A percentile compares a stretch with the other conserved stretches of the same genome.
phyloP scores from a whole-genome alignment of 225 moss, liverwort and hornwort species.

The Antitrichia curtipendula region DNA sequence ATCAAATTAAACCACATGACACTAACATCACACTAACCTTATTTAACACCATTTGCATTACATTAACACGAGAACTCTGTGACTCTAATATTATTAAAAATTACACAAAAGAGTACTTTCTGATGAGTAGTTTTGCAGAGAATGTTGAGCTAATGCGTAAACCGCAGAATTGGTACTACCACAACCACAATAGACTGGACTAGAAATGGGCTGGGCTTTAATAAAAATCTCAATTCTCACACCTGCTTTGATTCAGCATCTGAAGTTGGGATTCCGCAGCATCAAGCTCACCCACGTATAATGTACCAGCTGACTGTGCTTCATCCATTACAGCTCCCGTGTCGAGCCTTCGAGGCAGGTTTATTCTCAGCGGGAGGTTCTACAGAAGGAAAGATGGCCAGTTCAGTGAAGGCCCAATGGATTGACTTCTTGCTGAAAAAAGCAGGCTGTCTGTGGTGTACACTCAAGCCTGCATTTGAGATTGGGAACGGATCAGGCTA shows the following conservation, averaged over 20 bases:
- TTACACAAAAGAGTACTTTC: not conserved
- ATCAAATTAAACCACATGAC: not conserved
- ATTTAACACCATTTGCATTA: not conserved
- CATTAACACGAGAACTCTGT: not conserved
- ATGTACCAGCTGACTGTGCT: not conserved
- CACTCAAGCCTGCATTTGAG: slow-evolving; percentile 41
- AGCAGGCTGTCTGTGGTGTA: slow-evolving; percentile 19
- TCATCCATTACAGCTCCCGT: not conserved
- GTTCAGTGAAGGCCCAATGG: slow-evolving; percentile 31
- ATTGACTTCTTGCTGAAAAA: slow-evolving; percentile 13
- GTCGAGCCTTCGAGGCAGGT: not conserved
- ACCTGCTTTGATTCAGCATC: slow-evolving; percentile 17
- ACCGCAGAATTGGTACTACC: not conserved
- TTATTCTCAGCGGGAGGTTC: slow-evolving; percentile 5
- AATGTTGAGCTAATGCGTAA: not conserved
- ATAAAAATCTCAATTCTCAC: not conserved
- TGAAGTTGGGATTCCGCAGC: not conserved
- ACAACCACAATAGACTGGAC: not conserved
- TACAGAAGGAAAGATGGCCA: slow-evolving; percentile 41
- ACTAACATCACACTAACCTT: not conserved
- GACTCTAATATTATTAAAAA: not conserved
- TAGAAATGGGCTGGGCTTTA: not conserved
- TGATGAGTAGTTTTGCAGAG: not conserved
- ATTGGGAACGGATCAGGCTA: slow-evolving; percentile 36
- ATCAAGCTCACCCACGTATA: not conserved